A percentile compares a stretch with the other conserved stretches of the same genome.
phyloP scores from a whole-genome alignment of 306 rosid genomes.

The Clitoria ternatea region DNA sequence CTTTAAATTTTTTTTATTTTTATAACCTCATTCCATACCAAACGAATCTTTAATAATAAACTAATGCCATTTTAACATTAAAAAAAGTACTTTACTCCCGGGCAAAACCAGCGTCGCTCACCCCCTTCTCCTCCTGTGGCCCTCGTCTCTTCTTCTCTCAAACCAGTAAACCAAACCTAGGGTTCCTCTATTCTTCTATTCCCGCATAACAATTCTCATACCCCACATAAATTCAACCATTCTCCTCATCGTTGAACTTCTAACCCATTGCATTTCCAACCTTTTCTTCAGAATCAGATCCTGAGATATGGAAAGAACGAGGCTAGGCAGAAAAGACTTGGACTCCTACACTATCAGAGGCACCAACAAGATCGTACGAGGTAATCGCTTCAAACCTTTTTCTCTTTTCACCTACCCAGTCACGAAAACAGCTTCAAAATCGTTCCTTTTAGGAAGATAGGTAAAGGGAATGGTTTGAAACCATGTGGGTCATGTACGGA shows the following conservation, averaged over 20 bases:
- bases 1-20: too few relatives aligned
- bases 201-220: slow-evolving; percentile 10
- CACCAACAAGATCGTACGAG: slow-evolving; percentile 84
- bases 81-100: neutral
- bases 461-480: neutral
- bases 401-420: slow-evolving; percentile 5
- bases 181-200: slow-evolving; percentile 37
- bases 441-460: neutral
- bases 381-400: slow-evolving; percentile 32
- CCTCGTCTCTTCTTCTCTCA: neutral
- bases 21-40: too few relatives aligned
- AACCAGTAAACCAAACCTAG: slow-evolving; percentile 25
- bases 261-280: slow-evolving; percentile 28
- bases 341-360: slow-evolving; percentile 83
- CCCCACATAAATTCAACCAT: slow-evolving; percentile 20
- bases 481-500: slow-evolving; percentile 4
- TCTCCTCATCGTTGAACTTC: slow-evolving; percentile 9
- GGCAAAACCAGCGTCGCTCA: slow-evolving; percentile 21
- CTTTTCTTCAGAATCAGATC: neutral
- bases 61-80: neutral
- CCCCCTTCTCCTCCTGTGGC: slow-evolving; percentile 12
- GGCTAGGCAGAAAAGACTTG: slow-evolving; percentile 64
- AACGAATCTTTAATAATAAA: neutral
- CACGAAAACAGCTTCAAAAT: slow-evolving; percentile 13
- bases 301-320: slow-evolving; percentile 71